These are phyloP conservation scores for Saturnispora ahearnii DNA, from an alignment of 805 yeast genomes.

Conservation along the genomic window DNA sequence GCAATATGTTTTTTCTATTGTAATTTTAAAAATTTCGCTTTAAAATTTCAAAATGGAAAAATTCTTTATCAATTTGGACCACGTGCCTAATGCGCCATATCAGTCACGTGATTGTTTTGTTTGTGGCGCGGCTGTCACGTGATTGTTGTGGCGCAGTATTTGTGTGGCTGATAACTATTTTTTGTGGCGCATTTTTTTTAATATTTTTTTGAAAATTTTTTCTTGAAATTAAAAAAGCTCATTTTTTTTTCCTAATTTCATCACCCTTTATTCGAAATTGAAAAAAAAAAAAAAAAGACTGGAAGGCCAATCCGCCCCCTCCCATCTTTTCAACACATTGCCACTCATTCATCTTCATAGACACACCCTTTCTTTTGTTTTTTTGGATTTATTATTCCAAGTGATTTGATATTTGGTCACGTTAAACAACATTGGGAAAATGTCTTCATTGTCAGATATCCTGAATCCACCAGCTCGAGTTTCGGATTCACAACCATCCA, in stretches of 20 bases:
- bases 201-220: background rate
- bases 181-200: background rate
- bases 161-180: background rate
- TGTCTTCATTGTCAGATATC: conserved; percentile 10
- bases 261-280: background rate
- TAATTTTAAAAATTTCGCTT: too few species aligned
- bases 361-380: too few species aligned
- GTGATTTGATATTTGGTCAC: too few species aligned
- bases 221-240: background rate
- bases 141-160: too few species aligned
- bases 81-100: background rate
- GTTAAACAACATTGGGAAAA: background rate
- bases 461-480: conserved; percentile 7
- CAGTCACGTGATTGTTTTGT: background rate
- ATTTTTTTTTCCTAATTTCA: background rate
- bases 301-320: too few species aligned
- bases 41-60: too few species aligned
- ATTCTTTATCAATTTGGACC: background rate
- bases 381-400: too few species aligned
- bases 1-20: too few species aligned
- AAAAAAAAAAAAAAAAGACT: too few species aligned
- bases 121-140: too few species aligned
- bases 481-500: background rate
- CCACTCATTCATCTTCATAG: background rate
- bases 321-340: background rate